Base-by-base conservation (phyloP, 2,329 filamentous ascomycete species). In the Stachybotrys echinatus region DNA sequence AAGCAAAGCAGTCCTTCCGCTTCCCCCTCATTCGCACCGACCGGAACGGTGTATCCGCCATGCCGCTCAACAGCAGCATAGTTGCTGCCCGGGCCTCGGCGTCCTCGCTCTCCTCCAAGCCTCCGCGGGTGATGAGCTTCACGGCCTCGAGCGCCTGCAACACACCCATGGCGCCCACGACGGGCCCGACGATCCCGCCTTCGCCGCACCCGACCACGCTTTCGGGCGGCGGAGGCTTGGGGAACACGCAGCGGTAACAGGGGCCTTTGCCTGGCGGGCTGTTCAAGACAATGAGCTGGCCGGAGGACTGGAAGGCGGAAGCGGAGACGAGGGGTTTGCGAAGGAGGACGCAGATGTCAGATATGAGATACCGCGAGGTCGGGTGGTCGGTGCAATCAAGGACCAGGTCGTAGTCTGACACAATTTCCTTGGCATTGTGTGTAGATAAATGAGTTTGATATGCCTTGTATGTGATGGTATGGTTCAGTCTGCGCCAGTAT, bases 351-450 rank as follows among this genome's bases (percentile, higher is more conserved):
- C 90, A 95, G 17, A 88, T 81, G 64, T 99, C 94, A 0, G 90
- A 96, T 55, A 97, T 89, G 43, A 97, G 80, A 65, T 99, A 97
- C 42, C 94, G 88, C 0, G 90, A 89, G 2, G 89, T 87, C 0
- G 94, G 92, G 56, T 92, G 91, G 68, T 99, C 94, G 10, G 92
- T 97, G 66, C 94, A 99, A 67, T 99, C 94, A 12, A 99, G 82
- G 2, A 97, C 83, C 1, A 96, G 58, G 59, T 96, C 89, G 63
- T 95, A 97, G 4, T 73, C 59, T 0, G 74, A 69, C 50, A 95
- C 81, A 39, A 90, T 83, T 0, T 74, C 66, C 6, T 82, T 69
- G 1, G 90, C 88, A 48, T 87, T 88, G 51, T 81, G 71, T 0
- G 89, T 78, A 0, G 80, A 83, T 14, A 96, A 78, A 55, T 88